Base-by-base conservation (phyloP, 495 filamentous ascomycete genomes). In the Cercophora samala region DNA sequence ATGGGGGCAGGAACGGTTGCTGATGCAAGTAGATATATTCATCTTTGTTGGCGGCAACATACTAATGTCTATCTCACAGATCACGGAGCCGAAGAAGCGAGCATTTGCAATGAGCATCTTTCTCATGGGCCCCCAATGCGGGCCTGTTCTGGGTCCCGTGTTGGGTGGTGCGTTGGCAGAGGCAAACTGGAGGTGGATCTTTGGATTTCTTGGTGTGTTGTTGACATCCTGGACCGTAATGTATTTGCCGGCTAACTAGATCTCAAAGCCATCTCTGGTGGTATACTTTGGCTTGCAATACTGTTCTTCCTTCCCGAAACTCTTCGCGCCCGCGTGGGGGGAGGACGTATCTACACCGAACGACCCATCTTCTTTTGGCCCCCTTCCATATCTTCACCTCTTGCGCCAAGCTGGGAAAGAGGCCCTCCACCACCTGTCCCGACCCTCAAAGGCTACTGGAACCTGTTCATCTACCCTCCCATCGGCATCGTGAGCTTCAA, bases 151-250 rank as follows among this genome's bases (percentile, higher is more conserved):
- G 15, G 67, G 63, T 21, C 67, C 67, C 13, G 58, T 69, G 4
- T 18, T 69, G 11, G 67, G 67, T 11, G 67, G 67, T 42, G 67
- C 60, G 3, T 54, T 69, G 2, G 63, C 63, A n/a, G 67, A 65
- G n/a, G 67, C 53, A 5, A 37, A 63, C 23, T 69, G 63, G 67
- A 61, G 67, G 17, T 69, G 67, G 67, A 69, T 69, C 9, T 69
- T 69, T 21, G 67, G 67, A 0, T 69, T 69, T 11, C 60, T 69
- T 1, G 67, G 66, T 68, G 55, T n/a, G 58, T 5, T 64, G 5
- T 18, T 24, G n/a, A n/a, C n/a, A n/a, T 52, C 46, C 55, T 51
- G 6, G 25, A 17, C 23, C 53, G 23, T 18, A 23, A 8, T 29
- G 26, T 18, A 37, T 22, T 2, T 2, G n/a, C 26, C 15, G 1